Evolutionary conservation across 306 rosid genomes (phyloP).

Genomic region (Cucumis melo): DNA sequence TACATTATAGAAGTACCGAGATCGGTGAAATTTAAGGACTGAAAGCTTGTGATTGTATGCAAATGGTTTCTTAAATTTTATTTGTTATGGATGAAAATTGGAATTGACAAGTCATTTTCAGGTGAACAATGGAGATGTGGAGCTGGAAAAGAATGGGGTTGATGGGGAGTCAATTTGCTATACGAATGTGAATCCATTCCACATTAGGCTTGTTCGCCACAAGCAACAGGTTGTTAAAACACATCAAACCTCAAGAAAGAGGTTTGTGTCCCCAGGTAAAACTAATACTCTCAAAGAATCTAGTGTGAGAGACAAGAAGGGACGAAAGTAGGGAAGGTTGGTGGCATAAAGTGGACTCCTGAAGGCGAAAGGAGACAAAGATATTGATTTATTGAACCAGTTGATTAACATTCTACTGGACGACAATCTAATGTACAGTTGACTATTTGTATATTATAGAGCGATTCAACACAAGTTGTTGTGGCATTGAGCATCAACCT

Average conservation of each 20-base stretch:
- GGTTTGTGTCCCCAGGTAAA: conserved; percentile 40
- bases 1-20: not conserved
- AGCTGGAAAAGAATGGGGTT: conserved; percentile 36
- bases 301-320: conserved; percentile 19
- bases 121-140: conserved; percentile 78
- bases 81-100: not conserved
- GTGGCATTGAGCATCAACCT: not conserved
- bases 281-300: conserved; percentile 11
- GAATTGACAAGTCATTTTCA: conserved; percentile 18
- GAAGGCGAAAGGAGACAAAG: conserved; percentile 60
- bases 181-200: conserved; percentile 53
- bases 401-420: conserved; percentile 36
- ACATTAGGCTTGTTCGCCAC: conserved; percentile 40
- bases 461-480: not conserved
- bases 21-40: not conserved
- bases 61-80: not conserved
- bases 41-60: not conserved
- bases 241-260: conserved; percentile 35
- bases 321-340: conserved; percentile 38
- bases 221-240: conserved; percentile 17
- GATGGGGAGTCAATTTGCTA: conserved; percentile 39
- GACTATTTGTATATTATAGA: not conserved
- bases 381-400: conserved; percentile 37
- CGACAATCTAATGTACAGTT: conserved; percentile 6
- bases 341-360: conserved; percentile 44